Evolutionary conservation across 441 rosid genomes (phyloP).

Genomic region (Adansonia madagascariensis): DNA sequence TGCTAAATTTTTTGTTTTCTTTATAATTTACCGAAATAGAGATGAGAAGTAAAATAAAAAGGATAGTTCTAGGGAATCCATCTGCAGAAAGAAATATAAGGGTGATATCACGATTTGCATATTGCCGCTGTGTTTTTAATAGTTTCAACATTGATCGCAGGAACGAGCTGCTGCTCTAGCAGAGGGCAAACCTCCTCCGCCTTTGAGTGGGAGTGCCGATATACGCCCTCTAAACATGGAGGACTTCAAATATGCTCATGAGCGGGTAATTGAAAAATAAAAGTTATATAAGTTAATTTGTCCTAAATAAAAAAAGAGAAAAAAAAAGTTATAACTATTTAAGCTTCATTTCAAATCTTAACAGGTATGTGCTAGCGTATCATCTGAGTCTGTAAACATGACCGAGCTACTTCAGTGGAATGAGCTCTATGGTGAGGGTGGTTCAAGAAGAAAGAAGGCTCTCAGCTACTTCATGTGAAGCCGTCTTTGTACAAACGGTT

Average conservation of each 20-base stretch:
- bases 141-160: conserved; percentile 38
- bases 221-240: conserved; percentile 65
- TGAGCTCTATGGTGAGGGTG: conserved; percentile 91
- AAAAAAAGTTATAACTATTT: neutral
- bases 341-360: conserved; percentile 10
- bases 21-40: conserved; percentile 9
- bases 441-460: conserved; percentile 82
- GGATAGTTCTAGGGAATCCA: neutral
- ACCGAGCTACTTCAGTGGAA: conserved; percentile 90
- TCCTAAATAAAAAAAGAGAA: neutral
- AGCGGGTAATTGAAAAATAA: conserved; percentile 51
- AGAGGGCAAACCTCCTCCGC: conserved; percentile 70
- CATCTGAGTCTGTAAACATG: conserved; percentile 87
- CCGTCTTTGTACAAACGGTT: conserved; percentile 46
- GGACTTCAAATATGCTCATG: conserved; percentile 74
- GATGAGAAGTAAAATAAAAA: conserved; percentile 12
- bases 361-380: conserved; percentile 94
- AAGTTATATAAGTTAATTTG: neutral
- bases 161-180: conserved; percentile 63
- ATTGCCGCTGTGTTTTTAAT: neutral
- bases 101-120: neutral
- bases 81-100: neutral
- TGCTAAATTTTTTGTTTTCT: neutral
- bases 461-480: conserved; percentile 92
- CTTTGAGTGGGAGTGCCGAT: conserved; percentile 69